These are phyloP conservation scores for Calonectria crousiana DNA, from an alignment of 2,329 filamentous ascomycete genomes.

Conservation along the genomic window DNA sequence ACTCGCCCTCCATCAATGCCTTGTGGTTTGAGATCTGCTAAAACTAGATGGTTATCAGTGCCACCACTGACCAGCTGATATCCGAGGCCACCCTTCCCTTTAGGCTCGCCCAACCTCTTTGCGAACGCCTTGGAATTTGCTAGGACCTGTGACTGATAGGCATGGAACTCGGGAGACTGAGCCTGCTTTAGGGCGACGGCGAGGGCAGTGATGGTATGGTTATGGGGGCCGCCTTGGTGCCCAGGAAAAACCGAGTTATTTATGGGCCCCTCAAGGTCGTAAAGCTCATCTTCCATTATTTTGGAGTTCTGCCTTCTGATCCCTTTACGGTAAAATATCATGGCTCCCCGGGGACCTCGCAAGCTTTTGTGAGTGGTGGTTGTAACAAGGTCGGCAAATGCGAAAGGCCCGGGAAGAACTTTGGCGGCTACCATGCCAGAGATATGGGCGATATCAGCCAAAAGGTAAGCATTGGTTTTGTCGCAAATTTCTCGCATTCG, in stretches of 20 bases:
- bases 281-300: constrained; percentile 86
- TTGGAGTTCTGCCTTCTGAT: constrained; percentile 86
- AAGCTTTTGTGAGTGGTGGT: constrained; percentile 99
- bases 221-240: constrained; percentile 97
- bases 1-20: constrained; percentile 89
- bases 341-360: constrained; percentile 91
- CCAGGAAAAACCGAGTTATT: constrained; percentile 98
- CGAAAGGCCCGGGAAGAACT: constrained; percentile 91
- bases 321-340: constrained; percentile 98
- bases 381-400: constrained; percentile 92
- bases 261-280: constrained; percentile 93
- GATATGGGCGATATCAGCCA: constrained; percentile 98
- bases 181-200: constrained; percentile 96
- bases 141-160: constrained; percentile 91
- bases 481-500: constrained; percentile 92
- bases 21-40: constrained; percentile 91
- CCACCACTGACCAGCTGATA: constrained; percentile 94
- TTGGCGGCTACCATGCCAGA: constrained; percentile 93
- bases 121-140: constrained; percentile 92
- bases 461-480: constrained; percentile 90
- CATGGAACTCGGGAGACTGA: constrained; percentile 87
- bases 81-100: constrained; percentile 81
- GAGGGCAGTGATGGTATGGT: constrained; percentile 97
- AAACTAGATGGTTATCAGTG: constrained; percentile 96
- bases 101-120: constrained; percentile 71